Conservation (phyloP, 2,329 filamentous ascomycete genomes). For the Hymenoscyphus occultus region DNA sequence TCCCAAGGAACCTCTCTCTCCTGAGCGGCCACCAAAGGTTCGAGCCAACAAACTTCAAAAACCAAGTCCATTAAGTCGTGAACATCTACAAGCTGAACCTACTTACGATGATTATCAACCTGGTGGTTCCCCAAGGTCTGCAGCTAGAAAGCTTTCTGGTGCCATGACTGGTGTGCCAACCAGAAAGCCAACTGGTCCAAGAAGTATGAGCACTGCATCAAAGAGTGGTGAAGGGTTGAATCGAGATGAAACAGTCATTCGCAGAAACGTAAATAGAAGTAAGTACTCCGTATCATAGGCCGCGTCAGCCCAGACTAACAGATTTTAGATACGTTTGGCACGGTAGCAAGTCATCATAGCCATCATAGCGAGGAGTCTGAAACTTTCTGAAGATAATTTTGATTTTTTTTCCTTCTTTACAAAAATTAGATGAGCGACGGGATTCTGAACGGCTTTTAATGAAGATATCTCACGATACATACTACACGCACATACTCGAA, state of each 20-base stretch:
- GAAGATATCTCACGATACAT: conserved; percentile 7
- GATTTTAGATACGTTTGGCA: conserved; percentile 46
- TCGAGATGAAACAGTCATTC: conserved; percentile 32
- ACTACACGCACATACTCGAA: conserved; percentile 4
- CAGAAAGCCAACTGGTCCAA: conserved; percentile 37
- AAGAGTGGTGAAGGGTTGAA: conserved; percentile 30
- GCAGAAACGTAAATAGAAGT: conserved; percentile 51
- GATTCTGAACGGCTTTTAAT: conserved; percentile 5
- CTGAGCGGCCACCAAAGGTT: conserved; percentile 45
- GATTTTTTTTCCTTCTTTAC: conserved; percentile 5
- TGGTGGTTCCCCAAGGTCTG: conserved; percentile 27
- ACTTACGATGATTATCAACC: conserved; percentile 24
- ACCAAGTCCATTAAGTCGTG: conserved; percentile 54
- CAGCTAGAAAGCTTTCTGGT: conserved; percentile 29
- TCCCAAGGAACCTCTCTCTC: conserved; percentile 59
- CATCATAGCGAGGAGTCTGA: conserved; percentile 47
- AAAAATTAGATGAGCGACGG: conserved; percentile 5
- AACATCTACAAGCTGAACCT: conserved; percentile 39
- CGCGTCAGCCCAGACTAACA: not conserved
- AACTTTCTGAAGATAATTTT: conserved; percentile 43
- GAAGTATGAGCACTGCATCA: conserved; percentile 35
- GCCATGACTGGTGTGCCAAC: conserved; percentile 30
- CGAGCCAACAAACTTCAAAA: conserved; percentile 53
- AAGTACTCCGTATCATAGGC: conserved; percentile 28
- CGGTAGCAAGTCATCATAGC: conserved; percentile 45